Percentiles rank a stretch among this genome's conserved stretches.
Evolutionary conservation across 108 stramenopile genomes (phyloP).

Genomic region (Licmophora abbreviata): DNA sequence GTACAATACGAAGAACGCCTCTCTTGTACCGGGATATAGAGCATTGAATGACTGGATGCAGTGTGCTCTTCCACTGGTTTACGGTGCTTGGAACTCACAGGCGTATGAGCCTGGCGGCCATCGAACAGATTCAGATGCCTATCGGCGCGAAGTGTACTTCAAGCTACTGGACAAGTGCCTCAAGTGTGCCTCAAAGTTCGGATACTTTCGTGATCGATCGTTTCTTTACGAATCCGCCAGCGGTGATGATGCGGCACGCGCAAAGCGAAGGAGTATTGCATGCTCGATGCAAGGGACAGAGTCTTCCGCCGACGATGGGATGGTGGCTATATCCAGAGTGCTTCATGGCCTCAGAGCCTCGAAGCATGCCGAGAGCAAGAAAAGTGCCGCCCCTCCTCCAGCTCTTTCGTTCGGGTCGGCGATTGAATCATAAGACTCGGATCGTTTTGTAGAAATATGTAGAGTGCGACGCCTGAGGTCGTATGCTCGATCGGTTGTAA

Average conservation of each 20-base stretch:
- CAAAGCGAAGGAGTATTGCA: background rate
- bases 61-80: slow-evolving; percentile 40
- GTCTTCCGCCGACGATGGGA: background rate
- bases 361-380: slow-evolving; percentile 1
- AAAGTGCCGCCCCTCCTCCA: slow-evolving; percentile 7
- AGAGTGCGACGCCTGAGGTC: too few relatives aligned
- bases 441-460: too few relatives aligned
- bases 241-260: background rate
- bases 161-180: slow-evolving; percentile 52
- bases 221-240: slow-evolving; percentile 12
- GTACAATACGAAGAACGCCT: slow-evolving; percentile 53
- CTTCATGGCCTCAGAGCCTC: background rate
- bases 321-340: background rate
- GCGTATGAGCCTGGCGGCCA: slow-evolving; percentile 70
- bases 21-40: slow-evolving; percentile 42
- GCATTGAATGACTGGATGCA: slow-evolving; percentile 73
- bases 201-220: slow-evolving; percentile 11
- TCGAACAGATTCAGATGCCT: slow-evolving; percentile 56
- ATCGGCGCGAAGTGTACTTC: slow-evolving; percentile 56
- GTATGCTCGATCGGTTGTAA: too few relatives aligned
- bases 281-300: background rate
- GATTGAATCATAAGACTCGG: too few relatives aligned
- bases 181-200: slow-evolving; percentile 28
- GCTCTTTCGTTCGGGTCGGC: slow-evolving; percentile 6
- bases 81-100: slow-evolving; percentile 61